Conservation (phyloP, 2,329 filamentous ascomycete species). For the Scopulariopsis brevicaulis region DNA sequence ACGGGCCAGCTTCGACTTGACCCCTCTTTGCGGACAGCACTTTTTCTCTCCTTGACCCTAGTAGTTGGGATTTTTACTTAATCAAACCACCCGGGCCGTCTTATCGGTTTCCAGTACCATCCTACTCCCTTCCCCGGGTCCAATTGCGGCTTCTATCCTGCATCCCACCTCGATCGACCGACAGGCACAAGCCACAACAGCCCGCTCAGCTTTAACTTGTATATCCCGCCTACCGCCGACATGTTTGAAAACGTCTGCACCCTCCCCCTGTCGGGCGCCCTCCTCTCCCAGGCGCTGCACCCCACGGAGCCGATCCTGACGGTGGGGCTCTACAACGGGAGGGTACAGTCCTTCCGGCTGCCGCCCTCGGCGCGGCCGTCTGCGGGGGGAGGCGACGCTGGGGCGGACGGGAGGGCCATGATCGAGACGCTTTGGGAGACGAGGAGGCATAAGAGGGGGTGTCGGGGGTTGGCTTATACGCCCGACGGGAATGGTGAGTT, state of each 20-base stretch:
- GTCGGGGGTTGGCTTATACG: conserved; percentile 68
- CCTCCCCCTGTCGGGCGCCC: conserved; percentile 71
- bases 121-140: no score
- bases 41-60: no score
- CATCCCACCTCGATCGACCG: not conserved
- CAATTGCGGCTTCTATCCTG: no score
- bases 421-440: conserved; percentile 84
- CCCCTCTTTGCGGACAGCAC: no score
- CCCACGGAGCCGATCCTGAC: conserved; percentile 75
- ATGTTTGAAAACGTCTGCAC: conserved; percentile 94
- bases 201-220: no score
- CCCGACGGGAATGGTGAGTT: conserved; percentile 61
- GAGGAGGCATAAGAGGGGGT: conserved; percentile 86
- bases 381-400: not conserved
- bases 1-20: no score
- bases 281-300: conserved; percentile 83
- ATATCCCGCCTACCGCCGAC: not conserved
- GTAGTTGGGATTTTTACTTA: not conserved
- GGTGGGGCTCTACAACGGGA: conserved; percentile 73
- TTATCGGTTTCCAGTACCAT: no score
- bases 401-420: conserved; percentile 53
- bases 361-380: conserved; percentile 25
- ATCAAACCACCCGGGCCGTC: not conserved
- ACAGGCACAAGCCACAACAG: not conserved
- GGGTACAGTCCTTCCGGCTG: conserved; percentile 75